Conservation (phyloP, 75 land plant species). For the Azolla pinnata region DNA sequence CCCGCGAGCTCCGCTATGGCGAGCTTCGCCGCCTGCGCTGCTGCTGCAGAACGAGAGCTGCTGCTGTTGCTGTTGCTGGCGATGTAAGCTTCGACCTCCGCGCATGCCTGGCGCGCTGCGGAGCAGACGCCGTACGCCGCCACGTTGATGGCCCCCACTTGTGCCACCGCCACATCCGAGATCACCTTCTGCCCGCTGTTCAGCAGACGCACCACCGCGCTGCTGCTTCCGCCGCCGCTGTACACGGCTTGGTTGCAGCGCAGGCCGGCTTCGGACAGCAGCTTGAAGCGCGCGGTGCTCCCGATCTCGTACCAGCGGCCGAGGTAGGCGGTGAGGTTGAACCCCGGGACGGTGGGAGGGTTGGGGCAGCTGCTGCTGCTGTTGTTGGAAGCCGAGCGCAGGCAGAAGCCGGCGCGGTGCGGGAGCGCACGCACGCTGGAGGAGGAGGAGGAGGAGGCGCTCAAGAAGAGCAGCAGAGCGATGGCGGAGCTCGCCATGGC, state of each 20-base stretch:
- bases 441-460: too few relatives aligned
- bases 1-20: not conserved
- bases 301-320: slow-evolving; percentile 40
- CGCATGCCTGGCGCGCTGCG: slow-evolving; percentile 20
- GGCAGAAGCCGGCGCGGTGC: too few relatives aligned
- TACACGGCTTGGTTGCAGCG: slow-evolving; percentile 14
- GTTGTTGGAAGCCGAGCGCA: too few relatives aligned
- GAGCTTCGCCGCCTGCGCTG: not conserved
- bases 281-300: slow-evolving; percentile 30
- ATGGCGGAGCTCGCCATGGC: too few relatives aligned
- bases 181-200: slow-evolving; percentile 17
- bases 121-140: slow-evolving; percentile 14
- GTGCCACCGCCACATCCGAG: slow-evolving; percentile 1
- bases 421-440: too few relatives aligned
- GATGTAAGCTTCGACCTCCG: not conserved
- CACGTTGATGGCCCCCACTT: slow-evolving; percentile 7
- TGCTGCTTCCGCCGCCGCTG: slow-evolving; percentile 10
- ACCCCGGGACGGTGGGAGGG: slow-evolving; percentile 10
- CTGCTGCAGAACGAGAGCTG: not conserved
- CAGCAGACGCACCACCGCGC: slow-evolving; percentile 9
- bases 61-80: not conserved
- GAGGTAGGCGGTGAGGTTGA: slow-evolving; percentile 9
- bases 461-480: too few relatives aligned
- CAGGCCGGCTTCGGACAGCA: slow-evolving; percentile 20
- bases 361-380: slow-evolving; percentile 14